Evolutionary conservation across 2,329 filamentous ascomycete genomes (phyloP), one percentile per base, ranked within the genome.

Genomic region (Corniculantispora saksenae): DNA sequence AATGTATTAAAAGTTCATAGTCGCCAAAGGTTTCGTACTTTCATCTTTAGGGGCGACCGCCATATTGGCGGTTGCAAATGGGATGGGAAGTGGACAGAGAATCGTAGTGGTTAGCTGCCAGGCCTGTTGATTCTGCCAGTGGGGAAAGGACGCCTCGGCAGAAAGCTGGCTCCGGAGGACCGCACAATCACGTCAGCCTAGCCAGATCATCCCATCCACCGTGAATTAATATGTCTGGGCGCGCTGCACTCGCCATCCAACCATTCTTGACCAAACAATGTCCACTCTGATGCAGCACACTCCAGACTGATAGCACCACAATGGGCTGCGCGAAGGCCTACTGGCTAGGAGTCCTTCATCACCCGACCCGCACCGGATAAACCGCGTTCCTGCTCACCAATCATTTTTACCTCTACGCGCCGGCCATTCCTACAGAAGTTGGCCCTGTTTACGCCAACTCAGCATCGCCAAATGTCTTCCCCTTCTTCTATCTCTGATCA

Each of bases 201-300:
- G 57, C 43, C n/a, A 38, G 57, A 51, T 60, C 27, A 40, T 27
- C 21, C 8, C 47, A n/a, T 21, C 54, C 32, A 9, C 27, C 27
- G 17, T 45, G 55, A 47, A 32, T 32, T 32, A 5, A 32, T 32
- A 32, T 32, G 32, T 32, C n/a, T n/a, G n/a, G 25, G 40, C 54
- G 56, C 32, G 3, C 17, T 59, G 40, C 56, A 59, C 45, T 48
- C 29, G 10, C n/a, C 19, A 40, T 48, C 45, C 45, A 51, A 51
- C n/a, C 3, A 40, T 60, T 51, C 43, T 7, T 15, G 17, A 53
- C 48, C 23, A 61, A 61, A 54, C 23, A 45, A 61, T 61, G 59
- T 54, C 59, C 48, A 61, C 29, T 61, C 17, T 61, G 48, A 53
- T 61, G 58, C 23, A 61, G 58, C 29, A 53, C 47, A 21, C 47